Evolutionary conservation across 2,329 filamentous ascomycete genomes (phyloP).

Genomic region (Scleromitrula shiraiana): DNA sequence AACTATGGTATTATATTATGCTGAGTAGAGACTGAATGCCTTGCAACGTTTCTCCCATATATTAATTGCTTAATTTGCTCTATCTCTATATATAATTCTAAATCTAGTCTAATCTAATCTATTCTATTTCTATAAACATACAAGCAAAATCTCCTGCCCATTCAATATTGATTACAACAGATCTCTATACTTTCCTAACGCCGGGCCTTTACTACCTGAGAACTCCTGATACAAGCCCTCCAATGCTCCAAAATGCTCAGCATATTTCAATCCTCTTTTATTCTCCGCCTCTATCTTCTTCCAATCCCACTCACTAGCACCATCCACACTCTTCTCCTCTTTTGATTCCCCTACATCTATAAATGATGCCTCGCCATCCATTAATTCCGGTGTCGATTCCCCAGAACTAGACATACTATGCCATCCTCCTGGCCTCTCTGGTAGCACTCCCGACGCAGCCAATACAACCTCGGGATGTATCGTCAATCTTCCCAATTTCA

Average conservation of each 20-base stretch:
- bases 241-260: slow-evolving; percentile 47
- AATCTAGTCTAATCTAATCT: too few species aligned
- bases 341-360: slow-evolving; percentile 3
- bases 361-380: slow-evolving; percentile 11
- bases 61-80: too few species aligned
- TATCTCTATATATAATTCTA: too few species aligned
- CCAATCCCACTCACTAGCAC: slow-evolving; percentile 45
- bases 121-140: too few species aligned
- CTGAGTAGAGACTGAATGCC: too few species aligned
- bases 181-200: slow-evolving; percentile 29
- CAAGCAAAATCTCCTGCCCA: too few species aligned
- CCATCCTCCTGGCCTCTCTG: slow-evolving; percentile 62
- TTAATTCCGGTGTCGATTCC: slow-evolving; percentile 24
- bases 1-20: too few species aligned
- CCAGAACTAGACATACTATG: slow-evolving; percentile 30
- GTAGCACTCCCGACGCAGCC: slow-evolving; percentile 63
- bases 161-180: slow-evolving; percentile 22
- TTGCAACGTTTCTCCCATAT: too few species aligned
- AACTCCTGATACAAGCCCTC: slow-evolving; percentile 40
- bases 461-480: slow-evolving; percentile 75
- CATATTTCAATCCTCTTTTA: slow-evolving; percentile 46
- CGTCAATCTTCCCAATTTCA: slow-evolving; percentile 75
- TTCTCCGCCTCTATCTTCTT: slow-evolving; percentile 46
- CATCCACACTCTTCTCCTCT: slow-evolving; percentile 5
- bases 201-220: slow-evolving; percentile 25